These are phyloP conservation scores for Plectosphaerella plurivora DNA, from an alignment of 2,329 filamentous ascomycete species.

Conservation along the genomic window DNA sequence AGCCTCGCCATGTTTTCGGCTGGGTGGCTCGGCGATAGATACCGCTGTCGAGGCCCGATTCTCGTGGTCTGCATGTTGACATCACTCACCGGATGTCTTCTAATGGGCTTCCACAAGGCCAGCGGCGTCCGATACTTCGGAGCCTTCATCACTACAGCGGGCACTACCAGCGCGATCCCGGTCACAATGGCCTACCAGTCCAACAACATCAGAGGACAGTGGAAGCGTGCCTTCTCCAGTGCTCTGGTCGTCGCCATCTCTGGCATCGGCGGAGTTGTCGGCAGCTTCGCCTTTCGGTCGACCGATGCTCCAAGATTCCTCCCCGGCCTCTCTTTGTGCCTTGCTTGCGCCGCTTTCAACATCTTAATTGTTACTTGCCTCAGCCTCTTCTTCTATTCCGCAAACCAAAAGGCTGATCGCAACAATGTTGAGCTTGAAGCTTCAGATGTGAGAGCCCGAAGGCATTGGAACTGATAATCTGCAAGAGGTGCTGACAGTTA, in stretches of 20 bases:
- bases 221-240: conserved; percentile 12
- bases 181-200: conserved; percentile 11
- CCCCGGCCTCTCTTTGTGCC: conserved; percentile 4
- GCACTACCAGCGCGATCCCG: conserved; percentile 1
- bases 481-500: background rate
- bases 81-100: conserved; percentile 60
- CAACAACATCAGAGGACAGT: conserved; percentile 12
- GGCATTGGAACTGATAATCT: background rate
- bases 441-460: conserved; percentile 2
- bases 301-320: conserved; percentile 7
- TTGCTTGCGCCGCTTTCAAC: conserved; percentile 6
- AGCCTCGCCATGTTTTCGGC: conserved; percentile 57
- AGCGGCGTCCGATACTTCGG: conserved; percentile 61
- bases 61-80: conserved; percentile 58
- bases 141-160: conserved; percentile 46
- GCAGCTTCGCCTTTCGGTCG: conserved; percentile 7
- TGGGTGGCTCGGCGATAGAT: conserved; percentile 63
- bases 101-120: conserved; percentile 52
- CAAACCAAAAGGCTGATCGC: conserved; percentile 3
- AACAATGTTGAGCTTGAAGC: conserved; percentile 7
- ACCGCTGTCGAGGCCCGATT: conserved; percentile 57
- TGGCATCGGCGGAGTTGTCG: conserved; percentile 10
- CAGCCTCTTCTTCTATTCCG: conserved; percentile 5
- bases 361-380: conserved; percentile 2
- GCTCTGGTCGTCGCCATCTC: conserved; percentile 9